Conservation (phyloP, 768 basidiomycete species). For the Boletales sp. region DNA sequence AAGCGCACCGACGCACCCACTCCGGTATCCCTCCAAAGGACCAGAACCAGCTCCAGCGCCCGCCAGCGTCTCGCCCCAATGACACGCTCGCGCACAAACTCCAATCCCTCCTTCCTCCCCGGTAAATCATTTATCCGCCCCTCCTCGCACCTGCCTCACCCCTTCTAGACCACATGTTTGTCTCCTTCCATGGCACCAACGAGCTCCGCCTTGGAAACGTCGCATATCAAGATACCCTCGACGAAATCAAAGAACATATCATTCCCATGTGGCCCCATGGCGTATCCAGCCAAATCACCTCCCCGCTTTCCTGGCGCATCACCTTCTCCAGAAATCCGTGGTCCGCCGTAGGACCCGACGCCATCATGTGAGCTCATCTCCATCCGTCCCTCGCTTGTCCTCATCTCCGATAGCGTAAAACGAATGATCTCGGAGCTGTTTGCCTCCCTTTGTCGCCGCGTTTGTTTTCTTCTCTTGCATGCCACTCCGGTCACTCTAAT, state of each 20-base stretch:
- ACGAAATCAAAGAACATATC: conserved; percentile 55
- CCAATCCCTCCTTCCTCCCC: conserved; percentile 33
- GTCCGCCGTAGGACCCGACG: conserved; percentile 54
- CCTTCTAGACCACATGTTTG: conserved; percentile 63
- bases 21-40: conserved; percentile 33
- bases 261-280: conserved; percentile 70
- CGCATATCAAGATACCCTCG: conserved; percentile 50
- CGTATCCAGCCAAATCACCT: conserved; percentile 40
- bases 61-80: conserved; percentile 30
- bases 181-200: conserved; percentile 63
- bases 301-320: conserved; percentile 51
- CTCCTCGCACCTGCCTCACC: conserved; percentile 15
- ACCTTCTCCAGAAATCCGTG: conserved; percentile 67
- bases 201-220: conserved; percentile 51
- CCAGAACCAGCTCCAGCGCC: conserved; percentile 41
- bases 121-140: conserved; percentile 20
- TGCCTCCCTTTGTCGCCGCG: conserved; percentile 54
- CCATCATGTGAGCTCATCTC: conserved; percentile 42
- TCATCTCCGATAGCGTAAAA: conserved; percentile 47
- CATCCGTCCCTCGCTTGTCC: conserved; percentile 1
- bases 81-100: conserved; percentile 33
- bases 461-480: conserved; percentile 29
- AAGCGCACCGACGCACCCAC: conserved; percentile 15
- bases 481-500: conserved; percentile 10
- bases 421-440: conserved; percentile 60